A percentile compares a stretch with the other conserved stretches of the same genome.
Conservation (phyloP, 441 rosid genomes). For the Syzygium syzygioides region DNA sequence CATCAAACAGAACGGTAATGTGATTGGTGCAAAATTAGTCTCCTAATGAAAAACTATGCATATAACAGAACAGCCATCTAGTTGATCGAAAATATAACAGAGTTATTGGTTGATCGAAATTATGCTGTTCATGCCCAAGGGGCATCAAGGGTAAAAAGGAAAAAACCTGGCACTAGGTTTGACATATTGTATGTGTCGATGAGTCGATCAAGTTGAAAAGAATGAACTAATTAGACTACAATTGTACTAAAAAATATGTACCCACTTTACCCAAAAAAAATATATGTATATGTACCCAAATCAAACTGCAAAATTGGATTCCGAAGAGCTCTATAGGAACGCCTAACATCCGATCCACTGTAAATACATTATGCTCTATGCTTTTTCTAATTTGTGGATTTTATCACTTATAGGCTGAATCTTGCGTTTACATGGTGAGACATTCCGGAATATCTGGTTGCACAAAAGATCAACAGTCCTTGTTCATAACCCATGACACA, state of each 20-base stretch:
- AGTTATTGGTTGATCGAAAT: not conserved
- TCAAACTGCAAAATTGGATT: not conserved
- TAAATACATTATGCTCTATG: not conserved
- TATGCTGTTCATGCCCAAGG: too few species aligned
- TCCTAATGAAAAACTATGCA: not conserved
- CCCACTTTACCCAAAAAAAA: too few species aligned
- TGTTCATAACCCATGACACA: not conserved
- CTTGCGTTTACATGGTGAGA: not conserved
- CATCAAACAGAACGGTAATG: not conserved
- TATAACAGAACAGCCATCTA: not conserved
- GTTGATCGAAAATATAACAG: not conserved
- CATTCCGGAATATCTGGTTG: not conserved
- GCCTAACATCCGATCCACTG: not conserved
- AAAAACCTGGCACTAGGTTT: not conserved
- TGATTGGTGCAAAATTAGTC: not conserved
- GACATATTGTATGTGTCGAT: not conserved
- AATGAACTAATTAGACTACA: not conserved
- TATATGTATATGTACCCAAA: not conserved
- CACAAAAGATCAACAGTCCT: not conserved
- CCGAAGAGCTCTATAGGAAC: not conserved
- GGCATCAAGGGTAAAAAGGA: too few species aligned
- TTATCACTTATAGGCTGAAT: not conserved
- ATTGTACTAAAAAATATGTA: not conserved
- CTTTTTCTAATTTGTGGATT: not conserved
- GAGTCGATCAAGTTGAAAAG: not conserved